Evolutionary conservation across 495 filamentous ascomycete genomes (phyloP).

Genomic region (Tuber borchii): DNA sequence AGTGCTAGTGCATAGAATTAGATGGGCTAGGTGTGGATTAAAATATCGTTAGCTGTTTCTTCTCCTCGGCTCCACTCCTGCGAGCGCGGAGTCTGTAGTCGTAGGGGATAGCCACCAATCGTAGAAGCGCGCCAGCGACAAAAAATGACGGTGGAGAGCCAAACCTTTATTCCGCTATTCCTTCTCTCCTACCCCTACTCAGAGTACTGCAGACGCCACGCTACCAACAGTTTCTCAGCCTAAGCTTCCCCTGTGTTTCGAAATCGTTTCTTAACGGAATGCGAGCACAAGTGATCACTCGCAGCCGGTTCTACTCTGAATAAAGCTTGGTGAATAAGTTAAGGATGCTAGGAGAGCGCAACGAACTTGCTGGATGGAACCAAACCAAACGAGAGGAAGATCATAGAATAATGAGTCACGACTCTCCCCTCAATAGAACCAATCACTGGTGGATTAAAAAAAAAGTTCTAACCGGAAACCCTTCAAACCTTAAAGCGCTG

Average conservation of each 20-base stretch:
- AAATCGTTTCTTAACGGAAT: background rate
- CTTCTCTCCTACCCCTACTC: background rate
- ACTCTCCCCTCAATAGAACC: background rate
- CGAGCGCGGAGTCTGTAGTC: background rate
- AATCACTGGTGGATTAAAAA: background rate
- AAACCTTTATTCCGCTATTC: background rate
- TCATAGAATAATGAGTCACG: background rate
- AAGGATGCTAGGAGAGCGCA: background rate
- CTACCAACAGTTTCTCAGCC: background rate
- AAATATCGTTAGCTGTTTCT: background rate
- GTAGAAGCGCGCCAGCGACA: background rate
- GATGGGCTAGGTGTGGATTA: background rate
- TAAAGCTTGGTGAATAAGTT: background rate
- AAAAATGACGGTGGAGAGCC: background rate
- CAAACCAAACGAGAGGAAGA: background rate
- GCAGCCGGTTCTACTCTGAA: background rate
- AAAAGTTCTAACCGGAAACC: background rate
- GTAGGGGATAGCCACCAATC: background rate
- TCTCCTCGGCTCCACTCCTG: background rate
- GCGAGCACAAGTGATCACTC: background rate
- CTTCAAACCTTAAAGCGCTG: background rate
- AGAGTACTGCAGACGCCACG: background rate
- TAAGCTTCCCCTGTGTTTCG: background rate
- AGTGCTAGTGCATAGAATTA: constrained; percentile 1
- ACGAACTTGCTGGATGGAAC: background rate